phyloP scores from a whole-genome alignment of 2,329 filamentous ascomycete genomes.

The Trichoderma arundinaceum region DNA sequence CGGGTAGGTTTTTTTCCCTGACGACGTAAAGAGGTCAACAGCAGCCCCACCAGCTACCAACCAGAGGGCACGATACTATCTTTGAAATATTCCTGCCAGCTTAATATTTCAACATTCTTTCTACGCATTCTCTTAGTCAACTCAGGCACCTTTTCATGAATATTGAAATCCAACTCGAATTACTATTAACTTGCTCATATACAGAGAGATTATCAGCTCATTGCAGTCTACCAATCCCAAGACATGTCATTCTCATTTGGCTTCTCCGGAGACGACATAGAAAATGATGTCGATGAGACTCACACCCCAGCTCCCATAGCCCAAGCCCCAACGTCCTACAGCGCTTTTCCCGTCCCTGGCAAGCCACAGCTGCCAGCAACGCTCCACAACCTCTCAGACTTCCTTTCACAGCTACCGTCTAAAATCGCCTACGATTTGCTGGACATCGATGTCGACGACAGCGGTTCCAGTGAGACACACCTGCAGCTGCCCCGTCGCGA shows the following conservation, averaged over 20 bases:
- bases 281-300: constrained; percentile 47
- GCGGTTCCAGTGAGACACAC: constrained; percentile 41
- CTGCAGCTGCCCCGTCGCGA: constrained; percentile 72
- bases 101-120: neutral
- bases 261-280: constrained; percentile 69
- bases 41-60: constrained; percentile 14
- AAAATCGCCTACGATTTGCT: constrained; percentile 74
- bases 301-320: constrained; percentile 35
- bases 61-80: neutral
- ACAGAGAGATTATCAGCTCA: neutral
- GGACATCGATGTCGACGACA: constrained; percentile 62
- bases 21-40: neutral
- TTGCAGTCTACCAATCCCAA: neutral
- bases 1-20: constrained; percentile 1
- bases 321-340: constrained; percentile 38
- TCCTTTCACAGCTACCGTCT: constrained; percentile 69
- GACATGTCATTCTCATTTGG: constrained; percentile 63
- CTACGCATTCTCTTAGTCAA: neutral
- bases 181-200: too few species aligned
- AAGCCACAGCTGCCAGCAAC: constrained; percentile 63
- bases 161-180: neutral
- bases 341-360: constrained; percentile 66
- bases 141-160: neutral
- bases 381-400: constrained; percentile 55
- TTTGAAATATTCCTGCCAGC: constrained; percentile 10